Percentiles rank a stretch among this genome's conserved stretches.
Conservation (phyloP, 2,329 filamentous ascomycete species). For the Emergomyces africanus region DNA sequence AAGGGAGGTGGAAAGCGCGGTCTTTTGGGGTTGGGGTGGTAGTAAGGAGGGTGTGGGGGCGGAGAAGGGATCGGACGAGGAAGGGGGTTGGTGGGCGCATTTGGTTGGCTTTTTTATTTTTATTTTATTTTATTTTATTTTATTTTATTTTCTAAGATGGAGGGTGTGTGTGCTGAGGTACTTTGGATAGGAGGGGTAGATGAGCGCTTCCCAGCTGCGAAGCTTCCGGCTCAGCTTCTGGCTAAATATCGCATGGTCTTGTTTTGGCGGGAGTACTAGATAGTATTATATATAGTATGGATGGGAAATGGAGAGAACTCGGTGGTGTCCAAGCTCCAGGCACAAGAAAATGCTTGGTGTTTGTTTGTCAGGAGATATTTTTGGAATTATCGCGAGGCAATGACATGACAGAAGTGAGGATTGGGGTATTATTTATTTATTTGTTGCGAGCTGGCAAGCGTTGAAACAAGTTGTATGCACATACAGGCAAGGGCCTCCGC, state of each 20-base stretch:
- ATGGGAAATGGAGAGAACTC: not conserved
- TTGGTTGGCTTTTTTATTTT: not conserved
- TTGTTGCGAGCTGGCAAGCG: not conserved
- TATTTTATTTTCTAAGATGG: not conserved
- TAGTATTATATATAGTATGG: not conserved
- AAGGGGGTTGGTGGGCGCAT: not conserved
- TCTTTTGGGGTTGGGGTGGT: conserved; percentile 2
- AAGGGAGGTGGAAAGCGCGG: conserved; percentile 9
- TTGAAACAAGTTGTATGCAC: not conserved
- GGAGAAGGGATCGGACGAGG: not conserved
- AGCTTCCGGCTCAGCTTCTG: not conserved
- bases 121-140: not conserved
- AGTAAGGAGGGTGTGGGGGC: not conserved
- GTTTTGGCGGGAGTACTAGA: not conserved
- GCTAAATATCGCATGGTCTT: not conserved
- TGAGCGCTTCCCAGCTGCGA: not conserved
- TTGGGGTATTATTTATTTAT: too few relatives aligned
- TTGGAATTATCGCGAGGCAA: not conserved
- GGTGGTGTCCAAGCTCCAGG: not conserved
- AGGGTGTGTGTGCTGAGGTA: not conserved
- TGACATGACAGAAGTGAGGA: not conserved
- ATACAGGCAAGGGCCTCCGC: not conserved
- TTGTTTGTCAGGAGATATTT: not conserved
- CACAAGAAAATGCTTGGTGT: not conserved
- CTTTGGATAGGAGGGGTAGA: not conserved